A percentile compares a stretch with the other conserved stretches of the same genome.
Evolutionary conservation across 2,329 filamentous ascomycete species (phyloP).

Genomic region (Colletotrichum trifolii): DNA sequence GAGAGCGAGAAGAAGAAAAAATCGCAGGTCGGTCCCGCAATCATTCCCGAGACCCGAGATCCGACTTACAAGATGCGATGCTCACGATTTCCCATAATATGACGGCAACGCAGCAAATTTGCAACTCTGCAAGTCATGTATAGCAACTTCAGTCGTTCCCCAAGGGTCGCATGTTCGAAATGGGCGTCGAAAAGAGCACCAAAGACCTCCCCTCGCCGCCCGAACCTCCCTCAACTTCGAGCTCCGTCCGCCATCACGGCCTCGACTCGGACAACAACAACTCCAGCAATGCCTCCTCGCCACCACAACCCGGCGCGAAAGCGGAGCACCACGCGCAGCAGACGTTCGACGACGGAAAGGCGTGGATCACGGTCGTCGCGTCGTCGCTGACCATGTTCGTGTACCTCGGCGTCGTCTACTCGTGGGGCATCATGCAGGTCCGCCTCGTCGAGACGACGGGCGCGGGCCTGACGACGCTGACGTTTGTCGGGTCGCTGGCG

Average conservation of each 20-base stretch:
- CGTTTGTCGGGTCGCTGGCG: constrained; percentile 43
- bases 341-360: constrained; percentile 20
- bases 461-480: constrained; percentile 41
- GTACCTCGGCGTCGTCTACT: constrained; percentile 45
- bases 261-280: not conserved
- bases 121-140: not conserved
- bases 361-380: constrained; percentile 43
- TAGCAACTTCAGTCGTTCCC: not conserved
- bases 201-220: not conserved
- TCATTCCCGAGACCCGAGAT: constrained; percentile 24
- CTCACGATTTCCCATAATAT: not conserved
- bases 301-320: not conserved
- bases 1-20: not conserved
- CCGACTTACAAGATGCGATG: constrained; percentile 30
- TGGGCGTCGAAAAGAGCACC: constrained; percentile 25
- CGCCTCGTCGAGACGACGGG: constrained; percentile 38
- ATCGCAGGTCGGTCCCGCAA: constrained; percentile 6
- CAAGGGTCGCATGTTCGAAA: not conserved
- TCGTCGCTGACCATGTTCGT: constrained; percentile 41
- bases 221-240: not conserved
- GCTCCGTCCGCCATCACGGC: constrained; percentile 5
- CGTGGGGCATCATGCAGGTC: constrained; percentile 43
- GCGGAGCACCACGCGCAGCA: not conserved
- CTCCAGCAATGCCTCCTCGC: not conserved
- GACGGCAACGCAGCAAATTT: not conserved